Evolutionary conservation across 176 grass and related monocot genomes (phyloP), one percentile per base, ranked within the genome.

Genomic region (Microstegium vimineum): DNA sequence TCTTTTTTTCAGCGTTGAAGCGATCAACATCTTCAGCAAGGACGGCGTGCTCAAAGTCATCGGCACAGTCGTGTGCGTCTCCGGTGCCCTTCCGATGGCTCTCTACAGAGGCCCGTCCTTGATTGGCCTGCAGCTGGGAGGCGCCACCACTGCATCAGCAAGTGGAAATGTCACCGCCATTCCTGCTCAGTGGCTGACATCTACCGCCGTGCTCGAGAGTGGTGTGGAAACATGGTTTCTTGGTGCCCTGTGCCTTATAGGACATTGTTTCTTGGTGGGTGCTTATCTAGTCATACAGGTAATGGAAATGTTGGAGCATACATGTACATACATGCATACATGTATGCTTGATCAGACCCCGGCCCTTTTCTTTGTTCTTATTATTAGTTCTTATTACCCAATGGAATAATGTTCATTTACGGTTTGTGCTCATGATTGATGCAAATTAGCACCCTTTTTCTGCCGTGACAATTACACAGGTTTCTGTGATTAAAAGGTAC

Each of bases 261-360:
- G 87, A 62, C 95, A 94, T 51, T 95, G 93, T 26, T 90, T 95
- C 71, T 52, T 94, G 67, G 91, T 95, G 93, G 89, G 92, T 37
- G 87, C 89, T 72, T 99, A 99, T 76, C 82, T 95, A 60, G 96
- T 95, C 85, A 91, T 95, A 11, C 92, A 97, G 94, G 94, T 62
- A 84, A 42, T 30, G 3, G 66, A 60, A 31, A 78, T 10, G 27
- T 38, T 15, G 36, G 40, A 6, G 17, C 26, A 46, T 49, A 23
- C 0, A 51, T 51, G 0, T 57, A n/a, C n/a, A n/a, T n/a, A n/a
- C n/a, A 57, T 57, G n/a, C 3, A n/a, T n/a, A n/a, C n/a, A n/a
- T n/a, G n/a, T 52, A 52, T 52, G 18, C 18, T 52, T 52, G 10
- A 41, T n/a, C n/a, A n/a, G n/a, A n/a, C n/a, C n/a, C n/a, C n/a